A percentile compares a stretch with the other conserved stretches of the same genome.
Conservation (phyloP, 2,329 filamentous ascomycete species). For the Akanthomyces muscarius region DNA sequence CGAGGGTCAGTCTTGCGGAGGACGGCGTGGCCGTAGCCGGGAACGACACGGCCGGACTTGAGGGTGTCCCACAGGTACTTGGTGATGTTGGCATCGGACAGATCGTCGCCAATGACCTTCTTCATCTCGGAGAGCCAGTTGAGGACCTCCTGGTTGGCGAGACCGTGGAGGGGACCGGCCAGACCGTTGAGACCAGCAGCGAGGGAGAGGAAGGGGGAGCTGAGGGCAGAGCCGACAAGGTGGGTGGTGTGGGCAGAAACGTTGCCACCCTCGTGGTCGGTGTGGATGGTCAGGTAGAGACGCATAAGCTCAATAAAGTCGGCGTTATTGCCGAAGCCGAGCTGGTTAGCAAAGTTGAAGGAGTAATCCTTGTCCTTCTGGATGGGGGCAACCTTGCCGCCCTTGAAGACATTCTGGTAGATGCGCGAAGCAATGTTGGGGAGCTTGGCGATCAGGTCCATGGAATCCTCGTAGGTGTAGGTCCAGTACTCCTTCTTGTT, state of each 20-base stretch:
- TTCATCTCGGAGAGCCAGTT: conserved; percentile 99
- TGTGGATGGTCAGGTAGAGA: conserved; percentile 99
- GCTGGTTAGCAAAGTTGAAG: conserved; percentile 99
- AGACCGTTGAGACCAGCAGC: conserved; percentile 97
- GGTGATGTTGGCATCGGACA: conserved; percentile 94
- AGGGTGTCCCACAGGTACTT: conserved; percentile 99
- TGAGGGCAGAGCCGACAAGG: conserved; percentile 92
- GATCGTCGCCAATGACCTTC: conserved; percentile 85
- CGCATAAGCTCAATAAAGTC: conserved; percentile 99
- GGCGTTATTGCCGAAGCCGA: conserved; percentile 89
- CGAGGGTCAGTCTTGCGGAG: conserved; percentile 99
- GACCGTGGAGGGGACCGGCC: conserved; percentile 94
- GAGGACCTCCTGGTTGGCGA: conserved; percentile 99
- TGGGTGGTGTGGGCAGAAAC: conserved; percentile 98
- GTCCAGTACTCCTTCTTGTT: conserved; percentile 99
- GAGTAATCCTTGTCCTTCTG: conserved; percentile 99
- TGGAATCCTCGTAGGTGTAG: conserved; percentile 98
- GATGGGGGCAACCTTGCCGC: conserved; percentile 92
- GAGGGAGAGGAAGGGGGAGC: conserved; percentile 95
- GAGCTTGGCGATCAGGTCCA: conserved; percentile 99
- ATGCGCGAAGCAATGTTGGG: conserved; percentile 97
- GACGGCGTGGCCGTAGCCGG: conserved; percentile 97
- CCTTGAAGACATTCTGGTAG: conserved; percentile 99
- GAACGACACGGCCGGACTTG: conserved; percentile 92
- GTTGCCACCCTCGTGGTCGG: conserved; percentile 99